These are phyloP conservation scores for Yamadazyma buinensis DNA, from an alignment of 1,139 yeast species.

Conservation along the genomic window DNA sequence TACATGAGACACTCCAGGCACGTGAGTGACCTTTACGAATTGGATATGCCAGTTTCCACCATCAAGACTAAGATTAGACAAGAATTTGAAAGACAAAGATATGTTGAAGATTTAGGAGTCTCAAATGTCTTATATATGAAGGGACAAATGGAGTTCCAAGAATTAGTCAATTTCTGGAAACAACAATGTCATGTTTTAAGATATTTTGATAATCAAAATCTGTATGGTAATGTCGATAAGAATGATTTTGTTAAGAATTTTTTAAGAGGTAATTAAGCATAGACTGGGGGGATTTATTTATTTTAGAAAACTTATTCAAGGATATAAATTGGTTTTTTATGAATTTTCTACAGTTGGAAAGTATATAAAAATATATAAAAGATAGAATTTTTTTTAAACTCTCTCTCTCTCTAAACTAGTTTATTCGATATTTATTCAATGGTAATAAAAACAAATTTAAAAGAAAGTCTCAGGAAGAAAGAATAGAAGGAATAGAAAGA, in stretches of 20 bases:
- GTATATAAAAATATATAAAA: too few relatives aligned
- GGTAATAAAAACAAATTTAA: too few relatives aligned
- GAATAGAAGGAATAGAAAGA: not conserved
- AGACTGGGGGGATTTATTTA: too few relatives aligned
- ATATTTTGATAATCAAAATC: constrained; percentile 68
- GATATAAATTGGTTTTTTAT: too few relatives aligned
- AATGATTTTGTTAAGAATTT: constrained; percentile 67
- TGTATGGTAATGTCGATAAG: constrained; percentile 44
- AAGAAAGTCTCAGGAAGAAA: too few relatives aligned
- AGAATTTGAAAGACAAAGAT: constrained; percentile 83
- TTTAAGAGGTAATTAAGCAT: constrained; percentile 56
- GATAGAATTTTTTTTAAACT: too few relatives aligned
- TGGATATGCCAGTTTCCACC: constrained; percentile 78
- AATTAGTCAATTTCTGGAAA: constrained; percentile 86
- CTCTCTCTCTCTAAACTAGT: too few relatives aligned
- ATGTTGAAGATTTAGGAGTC: constrained; percentile 61
- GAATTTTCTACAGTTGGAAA: too few relatives aligned
- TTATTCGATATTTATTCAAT: too few relatives aligned
- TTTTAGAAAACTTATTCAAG: too few relatives aligned
- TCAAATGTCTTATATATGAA: constrained; percentile 69
- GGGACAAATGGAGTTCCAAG: constrained; percentile 92
- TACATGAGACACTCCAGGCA: constrained; percentile 64
- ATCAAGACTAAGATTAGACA: constrained; percentile 84
- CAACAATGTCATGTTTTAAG: constrained; percentile 83
- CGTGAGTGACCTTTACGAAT: constrained; percentile 67